A percentile compares a stretch with the other conserved stretches of the same genome.
phyloP scores from a whole-genome alignment of 805 yeast genomes.

The Tanozyma kutaoensis region DNA sequence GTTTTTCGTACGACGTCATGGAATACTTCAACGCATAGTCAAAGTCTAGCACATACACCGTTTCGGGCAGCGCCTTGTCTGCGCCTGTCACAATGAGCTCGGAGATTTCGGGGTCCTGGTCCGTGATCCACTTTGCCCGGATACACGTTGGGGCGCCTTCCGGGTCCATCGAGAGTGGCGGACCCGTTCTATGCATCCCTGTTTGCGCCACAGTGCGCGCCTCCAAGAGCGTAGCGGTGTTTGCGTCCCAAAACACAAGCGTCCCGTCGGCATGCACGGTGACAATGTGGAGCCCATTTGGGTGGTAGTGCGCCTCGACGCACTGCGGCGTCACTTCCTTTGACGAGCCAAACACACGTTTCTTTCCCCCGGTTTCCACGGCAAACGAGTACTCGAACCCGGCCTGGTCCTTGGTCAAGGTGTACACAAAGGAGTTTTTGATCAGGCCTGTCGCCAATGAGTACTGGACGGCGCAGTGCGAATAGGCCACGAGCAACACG shows the following conservation, averaged over 20 bases:
- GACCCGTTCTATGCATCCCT: too few relatives aligned
- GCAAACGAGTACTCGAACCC: constrained; percentile 30
- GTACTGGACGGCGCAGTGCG: constrained; percentile 55
- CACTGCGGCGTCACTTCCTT: constrained; percentile 20
- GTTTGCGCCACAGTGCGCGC: too few relatives aligned
- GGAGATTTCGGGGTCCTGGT: constrained; percentile 68
- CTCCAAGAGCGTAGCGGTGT: constrained; percentile 56
- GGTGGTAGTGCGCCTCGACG: constrained; percentile 66
- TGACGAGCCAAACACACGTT: constrained; percentile 23
- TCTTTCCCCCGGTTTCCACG: constrained; percentile 24
- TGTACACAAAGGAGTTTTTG: constrained; percentile 45
- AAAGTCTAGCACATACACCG: constrained; percentile 47
- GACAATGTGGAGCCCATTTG: constrained; percentile 77
- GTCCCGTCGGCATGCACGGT: constrained; percentile 77
- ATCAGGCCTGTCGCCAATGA: constrained; percentile 49
- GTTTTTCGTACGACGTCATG: constrained; percentile 70
- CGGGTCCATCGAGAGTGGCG: too few relatives aligned
- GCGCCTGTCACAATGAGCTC: constrained; percentile 62
- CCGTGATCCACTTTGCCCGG: constrained; percentile 65
- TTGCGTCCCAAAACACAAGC: constrained; percentile 86
- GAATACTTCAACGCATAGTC: constrained; percentile 72
- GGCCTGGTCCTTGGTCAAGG: constrained; percentile 52
- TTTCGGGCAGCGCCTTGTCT: constrained; percentile 22
- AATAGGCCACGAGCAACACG: constrained; percentile 58
- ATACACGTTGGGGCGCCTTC: constrained; percentile 1